Evolutionary conservation across 148 eudicot species (phyloP).

Genomic region (Persicaria tinctoria): DNA sequence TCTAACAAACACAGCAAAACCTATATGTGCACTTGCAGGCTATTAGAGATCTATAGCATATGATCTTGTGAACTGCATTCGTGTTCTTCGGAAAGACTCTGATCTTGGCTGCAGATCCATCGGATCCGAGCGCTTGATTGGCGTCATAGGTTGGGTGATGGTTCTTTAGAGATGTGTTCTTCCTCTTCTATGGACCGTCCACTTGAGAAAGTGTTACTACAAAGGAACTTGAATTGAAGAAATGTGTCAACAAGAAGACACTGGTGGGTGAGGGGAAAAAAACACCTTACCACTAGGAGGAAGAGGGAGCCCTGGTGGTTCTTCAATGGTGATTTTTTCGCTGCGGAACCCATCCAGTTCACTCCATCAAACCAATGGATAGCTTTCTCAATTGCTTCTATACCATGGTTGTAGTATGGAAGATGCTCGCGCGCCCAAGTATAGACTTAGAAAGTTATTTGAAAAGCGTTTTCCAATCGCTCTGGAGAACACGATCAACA

Average conservation of each 20-base stretch:
- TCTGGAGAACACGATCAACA: neutral
- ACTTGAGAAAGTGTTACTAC: neutral
- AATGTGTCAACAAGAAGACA: neutral
- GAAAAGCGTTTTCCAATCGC: constrained; percentile 27
- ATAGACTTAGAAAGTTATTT: constrained; percentile 27
- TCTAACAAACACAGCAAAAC: neutral
- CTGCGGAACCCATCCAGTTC: too few relatives aligned
- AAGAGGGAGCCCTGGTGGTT: too few relatives aligned
- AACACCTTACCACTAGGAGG: too few relatives aligned
- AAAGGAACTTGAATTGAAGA: neutral
- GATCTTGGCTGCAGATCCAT: neutral
- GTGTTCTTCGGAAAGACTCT: neutral
- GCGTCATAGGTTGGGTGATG: neutral
- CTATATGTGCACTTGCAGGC: neutral
- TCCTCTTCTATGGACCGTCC: neutral
- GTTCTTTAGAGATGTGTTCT: neutral
- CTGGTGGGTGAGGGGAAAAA: too few relatives aligned
- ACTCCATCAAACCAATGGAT: too few relatives aligned
- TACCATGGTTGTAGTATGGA: too few relatives aligned
- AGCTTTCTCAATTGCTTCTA: too few relatives aligned
- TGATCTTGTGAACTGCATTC: neutral
- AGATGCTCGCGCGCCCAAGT: constrained; percentile 22
- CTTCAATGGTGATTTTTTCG: too few relatives aligned
- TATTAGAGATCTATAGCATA: neutral
- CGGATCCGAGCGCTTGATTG: neutral